These are phyloP conservation scores for Inga oerstediana DNA, from an alignment of 306 rosid genomes.

Conservation along the genomic window DNA sequence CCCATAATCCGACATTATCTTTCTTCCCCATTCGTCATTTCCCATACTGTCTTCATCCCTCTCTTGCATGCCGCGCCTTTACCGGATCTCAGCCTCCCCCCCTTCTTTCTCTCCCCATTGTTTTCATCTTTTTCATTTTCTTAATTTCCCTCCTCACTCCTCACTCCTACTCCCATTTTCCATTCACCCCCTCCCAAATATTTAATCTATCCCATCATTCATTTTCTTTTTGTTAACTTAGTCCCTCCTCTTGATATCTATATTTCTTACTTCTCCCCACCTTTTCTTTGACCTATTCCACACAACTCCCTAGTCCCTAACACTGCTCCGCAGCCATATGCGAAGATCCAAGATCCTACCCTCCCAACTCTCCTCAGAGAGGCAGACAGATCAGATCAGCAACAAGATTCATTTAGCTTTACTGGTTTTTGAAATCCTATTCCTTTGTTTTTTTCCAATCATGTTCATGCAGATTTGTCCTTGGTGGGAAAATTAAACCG, in stretches of 20 bases:
- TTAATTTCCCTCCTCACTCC: too few relatives aligned
- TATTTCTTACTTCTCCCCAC: not conserved
- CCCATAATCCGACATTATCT: not conserved
- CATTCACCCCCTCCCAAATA: too few relatives aligned
- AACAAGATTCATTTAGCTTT: not conserved
- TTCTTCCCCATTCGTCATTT: not conserved
- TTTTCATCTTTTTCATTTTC: not conserved
- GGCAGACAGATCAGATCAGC: too few relatives aligned
- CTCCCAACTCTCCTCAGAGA: not conserved
- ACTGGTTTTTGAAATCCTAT: not conserved
- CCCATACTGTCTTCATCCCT: not conserved
- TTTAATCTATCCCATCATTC: not conserved
- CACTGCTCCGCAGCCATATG: not conserved
- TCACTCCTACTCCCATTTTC: not conserved
- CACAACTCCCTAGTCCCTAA: too few relatives aligned
- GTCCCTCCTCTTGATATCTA: not conserved
- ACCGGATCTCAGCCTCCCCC: constrained; percentile 11
- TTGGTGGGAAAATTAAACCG: too few relatives aligned
- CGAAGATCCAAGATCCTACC: not conserved
- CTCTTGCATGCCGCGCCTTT: constrained; percentile 2
- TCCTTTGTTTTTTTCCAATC: too few relatives aligned
- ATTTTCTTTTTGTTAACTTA: too few relatives aligned
- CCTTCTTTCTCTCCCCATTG: not conserved
- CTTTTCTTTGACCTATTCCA: not conserved
- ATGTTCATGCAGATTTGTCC: too few relatives aligned